Conservation (phyloP, 371 early-diverging fungal genomes). For the Mucor mucedo region DNA sequence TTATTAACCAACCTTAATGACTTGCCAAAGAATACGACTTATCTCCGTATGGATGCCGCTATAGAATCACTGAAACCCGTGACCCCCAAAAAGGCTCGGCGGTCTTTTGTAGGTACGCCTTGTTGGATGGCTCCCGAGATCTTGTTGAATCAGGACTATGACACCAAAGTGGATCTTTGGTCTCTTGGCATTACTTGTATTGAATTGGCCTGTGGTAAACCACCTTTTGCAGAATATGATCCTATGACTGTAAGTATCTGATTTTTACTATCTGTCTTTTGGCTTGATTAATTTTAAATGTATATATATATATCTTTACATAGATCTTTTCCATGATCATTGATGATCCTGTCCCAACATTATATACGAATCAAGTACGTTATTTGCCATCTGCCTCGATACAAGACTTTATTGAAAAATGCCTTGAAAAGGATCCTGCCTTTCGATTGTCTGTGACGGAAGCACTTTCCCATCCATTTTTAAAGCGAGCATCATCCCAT, state of each 20-base stretch:
- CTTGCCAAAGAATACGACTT: constrained; percentile 13
- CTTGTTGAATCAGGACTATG: constrained; percentile 74
- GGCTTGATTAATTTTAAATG: neutral
- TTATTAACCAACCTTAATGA: constrained; percentile 21
- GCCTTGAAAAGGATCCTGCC: constrained; percentile 69
- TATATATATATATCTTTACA: too few relatives aligned
- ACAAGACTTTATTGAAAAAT: constrained; percentile 41
- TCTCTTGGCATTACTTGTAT: constrained; percentile 94
- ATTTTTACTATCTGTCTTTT: neutral
- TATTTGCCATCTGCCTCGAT: constrained; percentile 21
- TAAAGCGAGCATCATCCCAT: constrained; percentile 35
- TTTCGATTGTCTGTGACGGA: constrained; percentile 68
- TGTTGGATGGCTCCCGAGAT: constrained; percentile 95
- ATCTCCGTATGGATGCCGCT: neutral
- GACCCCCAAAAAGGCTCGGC: constrained; percentile 35
- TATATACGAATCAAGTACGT: constrained; percentile 20
- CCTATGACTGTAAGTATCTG: constrained; percentile 67
- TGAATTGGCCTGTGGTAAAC: constrained; percentile 93
- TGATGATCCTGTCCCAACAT: constrained; percentile 43
- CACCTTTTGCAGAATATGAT: constrained; percentile 90
- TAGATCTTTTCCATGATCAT: constrained; percentile 47
- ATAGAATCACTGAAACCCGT: neutral
- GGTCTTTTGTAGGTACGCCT: constrained; percentile 80
- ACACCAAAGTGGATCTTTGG: constrained; percentile 87
- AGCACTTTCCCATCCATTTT: constrained; percentile 71